Base-by-base conservation (phyloP, 768 basidiomycete species). In the Amanita rimosa region DNA sequence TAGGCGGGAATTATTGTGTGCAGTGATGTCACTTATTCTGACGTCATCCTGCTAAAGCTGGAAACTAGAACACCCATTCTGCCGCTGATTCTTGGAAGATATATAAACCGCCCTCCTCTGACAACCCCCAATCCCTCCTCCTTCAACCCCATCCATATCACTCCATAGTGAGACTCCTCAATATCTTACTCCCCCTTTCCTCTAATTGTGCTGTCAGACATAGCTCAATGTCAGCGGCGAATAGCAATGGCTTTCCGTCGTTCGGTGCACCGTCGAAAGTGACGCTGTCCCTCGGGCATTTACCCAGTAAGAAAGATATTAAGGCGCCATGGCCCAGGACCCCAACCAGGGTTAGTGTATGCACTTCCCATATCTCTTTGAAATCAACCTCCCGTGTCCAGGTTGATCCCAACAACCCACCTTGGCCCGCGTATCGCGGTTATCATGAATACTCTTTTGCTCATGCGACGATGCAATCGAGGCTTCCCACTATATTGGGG, bases 391-490 rank as follows among this genome's bases (percentile, higher is more conserved):
- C 44, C n/a, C 22, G 19, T 39, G 7, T 38, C 16, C 36, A 83
- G 83, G 75, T 87, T 39, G 83, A 88, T 61, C 85, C 85, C 27
- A 87, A 88, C 62, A 86, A 88, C 67, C 85, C 85, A 8, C 85
- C 85, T 14, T 88, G 76, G 76, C 85, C 86, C 31, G 85, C 85
- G 0, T 88, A 78, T 64, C 81, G 86, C 37, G 84, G 85, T 3
- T 86, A 88, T 61, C 78, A 83, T 62, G 81, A 87, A 57, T 87
- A 82, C 61, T 88, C 83, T 0, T 89, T 89, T 59, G 84, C 83
- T 34, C 79, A 94, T 66, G 94, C 91, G 27, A 95, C 93, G 3
- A 96, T 96, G 93, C 88, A 90, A 52, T 82, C 85, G n/a, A 83
- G 94, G 41, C 78, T 96, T 21, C 94, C 94, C 2, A 95, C 94